Percentiles rank a stretch among this genome's conserved stretches.
phyloP scores from a whole-genome alignment of 805 yeast genomes.

The Lipomyces mesembrius region DNA sequence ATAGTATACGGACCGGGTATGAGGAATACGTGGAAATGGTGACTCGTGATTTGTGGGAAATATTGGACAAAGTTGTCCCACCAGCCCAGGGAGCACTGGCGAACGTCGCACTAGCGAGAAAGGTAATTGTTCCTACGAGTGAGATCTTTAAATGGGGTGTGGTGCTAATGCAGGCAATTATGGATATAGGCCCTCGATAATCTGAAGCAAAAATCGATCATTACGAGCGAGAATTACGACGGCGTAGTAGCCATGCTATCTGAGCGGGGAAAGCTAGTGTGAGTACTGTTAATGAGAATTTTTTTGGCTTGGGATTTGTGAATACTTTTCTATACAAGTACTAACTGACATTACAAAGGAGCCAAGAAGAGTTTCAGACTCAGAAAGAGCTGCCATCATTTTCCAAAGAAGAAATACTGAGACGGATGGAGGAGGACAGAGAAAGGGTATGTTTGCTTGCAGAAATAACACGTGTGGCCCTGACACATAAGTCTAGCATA shows the following conservation, averaged over 20 bases:
- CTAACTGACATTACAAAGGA: slow-evolving; percentile 1
- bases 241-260: slow-evolving; percentile 29
- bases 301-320: neutral
- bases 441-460: slow-evolving; percentile 55
- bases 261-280: slow-evolving; percentile 27
- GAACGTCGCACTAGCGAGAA: slow-evolving; percentile 29
- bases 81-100: slow-evolving; percentile 40
- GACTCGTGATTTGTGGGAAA: slow-evolving; percentile 41
- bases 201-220: slow-evolving; percentile 26
- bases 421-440: slow-evolving; percentile 89
- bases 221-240: slow-evolving; percentile 29
- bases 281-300: slow-evolving; percentile 14
- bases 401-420: slow-evolving; percentile 60
- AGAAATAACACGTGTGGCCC: neutral
- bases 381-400: slow-evolving; percentile 29
- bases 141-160: neutral
- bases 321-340: neutral
- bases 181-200: slow-evolving; percentile 29
- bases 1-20: slow-evolving; percentile 42
- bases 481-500: slow-evolving; percentile 47
- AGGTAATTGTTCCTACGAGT: slow-evolving; percentile 10
- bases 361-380: slow-evolving; percentile 16
- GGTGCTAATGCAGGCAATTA: neutral
- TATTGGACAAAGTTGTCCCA: slow-evolving; percentile 45
- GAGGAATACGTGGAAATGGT: slow-evolving; percentile 43